Evolutionary conservation across 2,329 filamentous ascomycete species (phyloP), one percentile per base, ranked within the genome.

Genomic region (Dissoconium aciculare): DNA sequence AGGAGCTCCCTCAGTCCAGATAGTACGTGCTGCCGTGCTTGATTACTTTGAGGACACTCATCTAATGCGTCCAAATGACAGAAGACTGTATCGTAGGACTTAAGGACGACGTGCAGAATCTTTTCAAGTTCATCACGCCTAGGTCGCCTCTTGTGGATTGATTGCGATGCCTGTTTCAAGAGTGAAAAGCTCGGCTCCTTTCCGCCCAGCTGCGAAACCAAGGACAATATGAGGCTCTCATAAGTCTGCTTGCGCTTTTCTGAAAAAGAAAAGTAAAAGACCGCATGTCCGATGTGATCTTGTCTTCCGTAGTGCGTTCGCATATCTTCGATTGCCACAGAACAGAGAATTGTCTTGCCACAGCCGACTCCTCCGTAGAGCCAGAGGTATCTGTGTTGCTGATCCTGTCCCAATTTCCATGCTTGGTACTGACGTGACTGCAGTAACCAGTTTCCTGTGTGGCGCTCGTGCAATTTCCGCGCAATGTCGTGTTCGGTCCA

Each of bases 31-130:
- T 46, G 30, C 15, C 41, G 40, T 11, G 37, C 29, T n/a, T n/a
- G n/a, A n/a, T n/a, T n/a, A 6, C 17, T n/a, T 25, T 47, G 36
- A 11, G 34, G 39, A 35, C 47, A 53, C 31, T 56, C 52, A 26
- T 57, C 51, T 11, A 56, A 34, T 13, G 49, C 54, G 39, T 56
- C 53, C 6, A 57, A 24, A 1, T 48, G 38, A 14, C 56, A 36
- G 33, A 47, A 54, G 1, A 48, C 42, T 31, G 19, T 50, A 43
- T 24, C 32, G 27, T 34, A 38, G 21, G 38, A 28, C 12, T 25
- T 15, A 11, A 39, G 15, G n/a, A 30, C 41, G 11, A 31, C 13
- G 6, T 28, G 17, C 25, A 47, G 27, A n/a, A 43, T 42, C 24
- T 35, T 35, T 24, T 45, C 17, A 14, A 47, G 33, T 19, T 43